Base-by-base conservation (phyloP, 805 yeast species). In the Ogataea methanolica region DNA sequence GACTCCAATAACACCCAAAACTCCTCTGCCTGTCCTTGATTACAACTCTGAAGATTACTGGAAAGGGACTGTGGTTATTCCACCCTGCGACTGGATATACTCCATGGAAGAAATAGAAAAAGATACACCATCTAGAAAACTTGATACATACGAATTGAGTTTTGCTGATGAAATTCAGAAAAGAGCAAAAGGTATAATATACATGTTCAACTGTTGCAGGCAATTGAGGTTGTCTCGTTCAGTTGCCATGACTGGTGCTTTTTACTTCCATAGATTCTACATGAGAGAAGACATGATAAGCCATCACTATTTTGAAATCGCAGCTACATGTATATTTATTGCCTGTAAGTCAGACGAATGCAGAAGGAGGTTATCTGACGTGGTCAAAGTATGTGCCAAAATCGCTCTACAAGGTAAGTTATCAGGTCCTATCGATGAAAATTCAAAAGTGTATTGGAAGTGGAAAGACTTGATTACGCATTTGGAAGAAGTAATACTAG, bases 271-370 rank as follows among this genome's bases (percentile, higher is more conserved):
- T 50, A 62, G 84, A 43, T 79, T 76, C 58, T 79, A 77, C 56
- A 71, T 74, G 72, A 62, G 78, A 26, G 60, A 65, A 45, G 71
- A 76, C 34, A 53, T 77, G 43, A 61, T 63, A 36, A 58, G 65
- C 39, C 65, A 65, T 50, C 82, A 77, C 49, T 71, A 72, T 44
- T 79, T 72, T 51, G 80, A 79, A 48, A 65, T 73, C 7, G 82
- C 74, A 0, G 80, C 78, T 1, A 71, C 80, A 2, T 61, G 76
- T 31, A 53, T 79, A 16, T 79, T 79, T 53, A 61, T 79, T 23
- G 82, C 82, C 4, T 69, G 78, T 45, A 79, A 79, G 50, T 70
- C 77, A 7, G 81, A 78, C 45, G 84, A 79, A 47, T 69, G 78
- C 31, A 68, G 73, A 33, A 66, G 83, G 29, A 60, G 71, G 36